phyloP scores from a whole-genome alignment of 768 basidiomycete species.

The Mycena sanguinolenta region DNA sequence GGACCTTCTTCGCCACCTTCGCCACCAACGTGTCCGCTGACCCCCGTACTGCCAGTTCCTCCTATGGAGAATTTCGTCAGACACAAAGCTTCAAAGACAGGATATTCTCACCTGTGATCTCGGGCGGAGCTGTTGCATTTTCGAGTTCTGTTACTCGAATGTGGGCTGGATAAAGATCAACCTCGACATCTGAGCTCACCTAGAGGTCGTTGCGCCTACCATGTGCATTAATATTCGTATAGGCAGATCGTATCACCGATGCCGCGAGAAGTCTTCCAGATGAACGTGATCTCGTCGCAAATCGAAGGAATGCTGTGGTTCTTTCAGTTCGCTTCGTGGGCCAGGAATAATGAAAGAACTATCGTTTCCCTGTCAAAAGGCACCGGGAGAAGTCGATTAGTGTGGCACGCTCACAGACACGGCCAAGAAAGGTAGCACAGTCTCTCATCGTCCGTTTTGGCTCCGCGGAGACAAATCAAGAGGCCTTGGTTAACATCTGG shows the following conservation, averaged over 20 bases:
- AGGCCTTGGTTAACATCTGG: constrained; percentile 23
- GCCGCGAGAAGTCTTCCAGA: background rate
- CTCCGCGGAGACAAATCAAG: constrained; percentile 9
- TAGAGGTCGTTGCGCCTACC: background rate
- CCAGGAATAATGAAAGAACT: background rate
- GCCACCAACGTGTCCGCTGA: no score
- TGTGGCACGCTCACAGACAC: background rate
- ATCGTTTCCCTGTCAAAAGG: constrained; percentile 26
- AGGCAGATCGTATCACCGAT: background rate
- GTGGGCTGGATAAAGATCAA: no score
- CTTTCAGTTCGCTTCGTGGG: constrained; percentile 29
- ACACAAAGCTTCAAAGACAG: no score
- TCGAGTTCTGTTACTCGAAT: no score
- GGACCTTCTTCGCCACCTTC: no score
- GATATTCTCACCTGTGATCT: no score
- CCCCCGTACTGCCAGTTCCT: no score
- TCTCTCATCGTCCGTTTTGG: constrained; percentile 5
- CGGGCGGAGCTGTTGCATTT: no score
- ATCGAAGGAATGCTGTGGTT: constrained; percentile 18
- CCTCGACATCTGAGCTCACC: no score
- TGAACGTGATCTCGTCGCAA: constrained; percentile 21
- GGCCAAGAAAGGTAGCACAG: constrained; percentile 9
- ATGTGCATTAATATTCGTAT: background rate
- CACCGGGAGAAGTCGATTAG: constrained; percentile 12
- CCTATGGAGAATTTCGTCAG: no score